A percentile compares a stretch with the other conserved stretches of the same genome.
phyloP scores from a whole-genome alignment of 352 stramenopile genomes.

The Saprolegnia parasitica region DNA sequence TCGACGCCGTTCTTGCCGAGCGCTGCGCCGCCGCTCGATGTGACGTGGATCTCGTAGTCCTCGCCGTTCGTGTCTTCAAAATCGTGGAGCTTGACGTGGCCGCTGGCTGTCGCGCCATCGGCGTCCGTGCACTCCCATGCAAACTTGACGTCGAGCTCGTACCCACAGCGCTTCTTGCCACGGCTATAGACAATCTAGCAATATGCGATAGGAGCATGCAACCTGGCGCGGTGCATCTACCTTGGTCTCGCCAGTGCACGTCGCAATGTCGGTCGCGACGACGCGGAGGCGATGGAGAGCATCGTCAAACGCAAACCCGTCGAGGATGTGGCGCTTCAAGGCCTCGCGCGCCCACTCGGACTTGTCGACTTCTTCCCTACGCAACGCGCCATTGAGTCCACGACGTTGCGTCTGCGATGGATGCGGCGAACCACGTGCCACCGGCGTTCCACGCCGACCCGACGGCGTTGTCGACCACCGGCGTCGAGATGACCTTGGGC shows the following conservation, averaged over 20 bases:
- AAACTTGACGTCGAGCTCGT: constrained; percentile 80
- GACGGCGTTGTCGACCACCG: constrained; percentile 30
- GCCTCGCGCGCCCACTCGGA: constrained; percentile 70
- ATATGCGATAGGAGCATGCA: background rate
- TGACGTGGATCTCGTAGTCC: constrained; percentile 70
- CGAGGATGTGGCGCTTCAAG: constrained; percentile 66
- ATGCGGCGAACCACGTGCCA: constrained; percentile 55
- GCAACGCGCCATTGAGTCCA: constrained; percentile 14
- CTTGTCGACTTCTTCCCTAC: constrained; percentile 78
- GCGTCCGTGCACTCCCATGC: constrained; percentile 51
- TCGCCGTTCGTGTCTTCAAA: constrained; percentile 82
- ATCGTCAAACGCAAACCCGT: constrained; percentile 53
- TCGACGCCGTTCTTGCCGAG: constrained; percentile 52
- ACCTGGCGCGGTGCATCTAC: constrained; percentile 29
- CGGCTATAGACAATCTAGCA: constrained; percentile 35
- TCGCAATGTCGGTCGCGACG: constrained; percentile 55
- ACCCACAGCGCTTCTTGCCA: constrained; percentile 81
- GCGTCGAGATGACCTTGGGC: constrained; percentile 48
- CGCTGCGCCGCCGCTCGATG: constrained; percentile 39
- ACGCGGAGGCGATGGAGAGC: constrained; percentile 44
- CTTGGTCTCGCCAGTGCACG: constrained; percentile 77
- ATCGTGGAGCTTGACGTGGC: constrained; percentile 73
- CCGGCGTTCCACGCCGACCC: constrained; percentile 78
- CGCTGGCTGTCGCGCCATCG: constrained; percentile 35
- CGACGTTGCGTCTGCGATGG: background rate